Evolutionary conservation across 176 grass and related monocot genomes (phyloP), one percentile per base, ranked within the genome.

Genomic region (Raddia distichophylla): DNA sequence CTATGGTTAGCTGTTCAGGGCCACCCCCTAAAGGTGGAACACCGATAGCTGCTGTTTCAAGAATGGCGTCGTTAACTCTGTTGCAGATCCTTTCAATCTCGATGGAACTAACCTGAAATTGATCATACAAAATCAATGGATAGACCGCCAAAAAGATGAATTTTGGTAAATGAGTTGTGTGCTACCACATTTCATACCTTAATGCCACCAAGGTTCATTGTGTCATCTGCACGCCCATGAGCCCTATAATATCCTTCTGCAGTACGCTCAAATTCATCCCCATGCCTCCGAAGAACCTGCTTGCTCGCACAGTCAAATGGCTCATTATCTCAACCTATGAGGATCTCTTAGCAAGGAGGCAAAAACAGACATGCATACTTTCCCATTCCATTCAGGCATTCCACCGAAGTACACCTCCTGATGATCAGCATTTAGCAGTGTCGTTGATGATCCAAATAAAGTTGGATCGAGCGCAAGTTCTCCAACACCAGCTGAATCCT

Each of bases 191-290:
- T 80, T 34, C 32, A 10, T 87, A 99, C 93, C 93, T 99, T 99
- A 79, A 99, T 99, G 11, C 96, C 93, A 74, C 96, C 93, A 73
- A 99, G 96, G 78, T 99, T 99, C 91, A 99, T 99, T 18, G 93
- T 93, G 60, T 99, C 96, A 88, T 99, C 96, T 82, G 91, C 89
- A 32, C 93, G 96, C 7, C 96, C 96, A 74, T 99, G 91, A 49
- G 93, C 89, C 78, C 89, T 87, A 18, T 99, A 99, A 57, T 93
- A 99, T 69, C 89, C 86, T 18, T 91, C 89, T 10, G 65, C 22
- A 56, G 86, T 95, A 19, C 73, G 82, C 60, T 95, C 90, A 88
- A 99, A 99, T 84, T 93, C 89, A 84, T 99, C 93, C 33, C 96
- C 96, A 83, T 99, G 96, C 83, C 96, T 95, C 66, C 96, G 82